Evolutionary conservation across 164 flowering plant genomes (phyloP), one percentile per base, ranked within the genome.

Genomic region (Cinnamomum micranthum): DNA sequence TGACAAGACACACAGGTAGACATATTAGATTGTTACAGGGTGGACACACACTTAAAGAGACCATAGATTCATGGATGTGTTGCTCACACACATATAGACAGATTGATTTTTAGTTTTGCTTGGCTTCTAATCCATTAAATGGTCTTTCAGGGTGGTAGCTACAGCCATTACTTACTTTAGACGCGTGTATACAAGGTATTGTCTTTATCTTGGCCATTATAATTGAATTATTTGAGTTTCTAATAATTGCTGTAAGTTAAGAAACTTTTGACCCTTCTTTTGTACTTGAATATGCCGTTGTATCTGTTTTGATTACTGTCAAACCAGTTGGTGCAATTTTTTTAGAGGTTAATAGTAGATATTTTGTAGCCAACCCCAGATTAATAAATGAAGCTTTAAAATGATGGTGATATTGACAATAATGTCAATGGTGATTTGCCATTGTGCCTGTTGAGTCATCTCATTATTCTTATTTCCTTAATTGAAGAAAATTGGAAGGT

Each of bases 151-250:
- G 91, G 99, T 95, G 70, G 94, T 93, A 14, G 99, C 99, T 72
- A 95, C 99, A 80, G 98, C 98, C 74, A 85, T 92, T 81, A 80
- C 98, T 79, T 95, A 95, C 77, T 91, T 95, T 91, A 89, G 99
- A 81, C 99, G 97, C 28, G 97, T 89, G 60, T 95, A 92, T 78
- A 88, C 88, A 80, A 93, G 94, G 99, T 95, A 86, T 62, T 64
- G 67, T 64, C 25, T 23, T 64, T 23, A 23, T 22, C 10, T 64
- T 64, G 12, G 23, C 5, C 23, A 2, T 12, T 23, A 64, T 64
- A 64, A 22, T 22, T 24, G 25, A 64, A 13, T 23, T 24, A 64
- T 25, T 23, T 11, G 25, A 13, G 67, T 25, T 25, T 23, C 28
- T 64, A 64, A 64, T 64, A 14, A 24, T 64, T 7, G 28, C 23